A percentile compares a stretch with the other conserved stretches of the same genome.
Conservation (phyloP, 2,329 filamentous ascomycete genomes). For the Diaporthe citri region DNA sequence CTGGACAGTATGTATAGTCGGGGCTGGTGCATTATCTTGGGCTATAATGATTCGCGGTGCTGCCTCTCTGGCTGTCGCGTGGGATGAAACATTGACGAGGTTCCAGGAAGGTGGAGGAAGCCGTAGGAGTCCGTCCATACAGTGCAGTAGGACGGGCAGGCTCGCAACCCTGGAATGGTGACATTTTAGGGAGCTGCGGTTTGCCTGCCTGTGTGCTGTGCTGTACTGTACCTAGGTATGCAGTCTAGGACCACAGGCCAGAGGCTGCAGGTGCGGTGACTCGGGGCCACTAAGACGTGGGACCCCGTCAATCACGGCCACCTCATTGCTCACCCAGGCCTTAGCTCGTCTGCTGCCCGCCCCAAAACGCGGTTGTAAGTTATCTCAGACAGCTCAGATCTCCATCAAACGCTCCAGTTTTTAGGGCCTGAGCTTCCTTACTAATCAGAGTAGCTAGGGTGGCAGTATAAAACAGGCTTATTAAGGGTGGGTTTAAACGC, state of each 20-base stretch:
- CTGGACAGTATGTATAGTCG: background rate
- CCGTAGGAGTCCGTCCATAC: background rate
- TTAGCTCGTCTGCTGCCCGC: conserved; percentile 9
- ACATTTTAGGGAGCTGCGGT: background rate
- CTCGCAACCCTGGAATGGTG: background rate
- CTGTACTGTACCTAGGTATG: background rate
- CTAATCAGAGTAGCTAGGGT: too few relatives aligned
- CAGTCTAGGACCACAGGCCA: background rate
- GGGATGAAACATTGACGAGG: conserved; percentile 23
- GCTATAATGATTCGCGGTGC: background rate
- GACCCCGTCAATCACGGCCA: conserved; percentile 13
- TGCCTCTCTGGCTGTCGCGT: background rate
- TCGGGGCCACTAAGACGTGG: conserved; percentile 20
- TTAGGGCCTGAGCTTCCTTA: too few relatives aligned
- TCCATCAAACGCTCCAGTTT: too few relatives aligned
- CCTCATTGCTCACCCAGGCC: conserved; percentile 9
- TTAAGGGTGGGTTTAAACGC: too few relatives aligned
- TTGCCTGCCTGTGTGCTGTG: background rate
- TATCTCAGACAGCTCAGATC: too few relatives aligned
- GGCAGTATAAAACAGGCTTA: too few relatives aligned
- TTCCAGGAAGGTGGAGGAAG: conserved; percentile 9
- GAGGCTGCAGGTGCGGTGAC: background rate
- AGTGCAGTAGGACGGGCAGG: background rate
- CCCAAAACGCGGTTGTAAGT: conserved; percentile 39
- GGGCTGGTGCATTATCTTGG: background rate